These are phyloP conservation scores for Daucus carota DNA, from an alignment of 129 eudicot genomes.

Conservation along the genomic window DH1_v3.0 NC_030382.2:41090001-41090500, in stretches of 20 bases:
- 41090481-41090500: conserved; percentile 48
- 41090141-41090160: not conserved
- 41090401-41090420: conserved; percentile 39
- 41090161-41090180: not conserved
- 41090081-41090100: not conserved
- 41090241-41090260: conserved; percentile 90
- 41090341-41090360: conserved; percentile 2
- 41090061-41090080: not conserved
- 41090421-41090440: conserved; percentile 89
- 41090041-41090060: not conserved
- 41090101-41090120: not conserved
- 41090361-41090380: not conserved
- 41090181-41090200: conserved; percentile 2
- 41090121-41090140: not conserved
- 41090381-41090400: conserved; percentile 13
- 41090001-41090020: not conserved
- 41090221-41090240: conserved; percentile 84
- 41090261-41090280: conserved; percentile 99
- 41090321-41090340: not conserved
- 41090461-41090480: conserved; percentile 90
- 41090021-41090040: not conserved
- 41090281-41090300: conserved; percentile 40
- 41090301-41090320: not conserved
- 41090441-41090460: conserved; percentile 97
- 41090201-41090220: conserved; percentile 6